phyloP scores from a whole-genome alignment of 23 red algal species.

The Cyanidium caldarium region DNA sequence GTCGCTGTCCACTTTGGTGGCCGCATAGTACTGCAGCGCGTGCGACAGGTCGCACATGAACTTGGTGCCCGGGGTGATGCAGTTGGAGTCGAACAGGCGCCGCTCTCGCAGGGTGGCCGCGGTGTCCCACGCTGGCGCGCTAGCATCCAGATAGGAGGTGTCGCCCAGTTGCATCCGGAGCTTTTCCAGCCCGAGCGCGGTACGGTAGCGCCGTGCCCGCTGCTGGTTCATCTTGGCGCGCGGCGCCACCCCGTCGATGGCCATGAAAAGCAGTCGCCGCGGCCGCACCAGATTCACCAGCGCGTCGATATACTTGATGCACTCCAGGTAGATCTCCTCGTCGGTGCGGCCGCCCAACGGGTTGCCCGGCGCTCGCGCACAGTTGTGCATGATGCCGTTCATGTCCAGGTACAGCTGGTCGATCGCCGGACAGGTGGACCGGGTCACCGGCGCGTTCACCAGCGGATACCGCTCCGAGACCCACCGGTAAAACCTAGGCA shows the following conservation, averaged over 20 bases:
- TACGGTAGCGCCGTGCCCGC: slow-evolving; percentile 54
- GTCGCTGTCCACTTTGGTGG: slow-evolving; percentile 53
- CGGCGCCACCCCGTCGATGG: slow-evolving; percentile 83
- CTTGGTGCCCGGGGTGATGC: slow-evolving; percentile 92
- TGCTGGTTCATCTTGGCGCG: slow-evolving; percentile 98
- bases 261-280: slow-evolving; percentile 43
- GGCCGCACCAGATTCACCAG: slow-evolving; percentile 51
- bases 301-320: slow-evolving; percentile 87
- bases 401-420: slow-evolving; percentile 91
- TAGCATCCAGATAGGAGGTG: too few species aligned
- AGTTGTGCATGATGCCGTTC: slow-evolving; percentile 91
- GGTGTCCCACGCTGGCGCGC: too few species aligned
- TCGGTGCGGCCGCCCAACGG: slow-evolving; percentile 10
- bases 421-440: slow-evolving; percentile 26
- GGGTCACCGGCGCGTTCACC: slow-evolving; percentile 27
- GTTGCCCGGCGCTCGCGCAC: slow-evolving; percentile 30
- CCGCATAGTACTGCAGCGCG: slow-evolving; percentile 54
- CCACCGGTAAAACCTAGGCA: slow-evolving; percentile 93
- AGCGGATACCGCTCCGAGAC: slow-evolving; percentile 85
- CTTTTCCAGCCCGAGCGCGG: slow-evolving; percentile 10
- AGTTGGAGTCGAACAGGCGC: slow-evolving; percentile 88
- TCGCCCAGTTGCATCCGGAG: not conserved
- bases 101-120: slow-evolving; percentile 26
- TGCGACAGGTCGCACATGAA: slow-evolving; percentile 67
- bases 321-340: slow-evolving; percentile 50